Conservation (phyloP, 1,284 basidiomycete genomes). For the Tetrapyrgos nigripes region DNA sequence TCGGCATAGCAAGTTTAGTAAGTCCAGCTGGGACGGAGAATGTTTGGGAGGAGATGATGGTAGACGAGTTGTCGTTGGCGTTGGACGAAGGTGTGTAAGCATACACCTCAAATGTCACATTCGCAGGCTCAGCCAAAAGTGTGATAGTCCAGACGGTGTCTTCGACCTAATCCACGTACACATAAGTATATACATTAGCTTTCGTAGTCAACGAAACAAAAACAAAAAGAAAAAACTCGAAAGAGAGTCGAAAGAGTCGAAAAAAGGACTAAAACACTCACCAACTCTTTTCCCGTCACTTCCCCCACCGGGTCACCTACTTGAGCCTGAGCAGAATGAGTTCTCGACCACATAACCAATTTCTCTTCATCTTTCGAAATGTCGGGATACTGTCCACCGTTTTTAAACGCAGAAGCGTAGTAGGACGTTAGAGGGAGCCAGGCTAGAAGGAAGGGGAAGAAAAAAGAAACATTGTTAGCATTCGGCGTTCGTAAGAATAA, state of each 20-base stretch:
- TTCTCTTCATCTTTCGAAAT: slow-evolving; percentile 23
- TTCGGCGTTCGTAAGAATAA: too few species aligned
- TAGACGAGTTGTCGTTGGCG: not conserved
- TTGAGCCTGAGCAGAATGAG: slow-evolving; percentile 27
- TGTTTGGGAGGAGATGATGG: too few species aligned
- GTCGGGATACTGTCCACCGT: slow-evolving; percentile 27
- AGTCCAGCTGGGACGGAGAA: too few species aligned
- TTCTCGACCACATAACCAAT: slow-evolving; percentile 32
- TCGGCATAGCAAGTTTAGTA: too few species aligned
- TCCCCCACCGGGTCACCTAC: slow-evolving; percentile 23
- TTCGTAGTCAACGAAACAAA: too few species aligned
- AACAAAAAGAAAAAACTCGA: too few species aligned
- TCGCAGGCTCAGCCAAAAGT: slow-evolving; percentile 11
- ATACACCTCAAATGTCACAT: slow-evolving; percentile 10
- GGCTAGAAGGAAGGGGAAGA: slow-evolving; percentile 14
- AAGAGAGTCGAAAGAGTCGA: slow-evolving; percentile 13
- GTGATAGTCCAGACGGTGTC: slow-evolving; percentile 12
- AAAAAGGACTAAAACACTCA: slow-evolving; percentile 16
- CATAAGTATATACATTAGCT: too few species aligned
- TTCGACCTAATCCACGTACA: slow-evolving; percentile 9
- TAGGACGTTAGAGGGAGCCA: slow-evolving; percentile 32
- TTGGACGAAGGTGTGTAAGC: slow-evolving; percentile 1
- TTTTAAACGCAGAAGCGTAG: slow-evolving; percentile 32
- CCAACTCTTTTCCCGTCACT: slow-evolving; percentile 19
- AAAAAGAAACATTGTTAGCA: too few species aligned